Conservation (phyloP, 495 filamentous ascomycete genomes). For the Apodospora peruviana region DNA sequence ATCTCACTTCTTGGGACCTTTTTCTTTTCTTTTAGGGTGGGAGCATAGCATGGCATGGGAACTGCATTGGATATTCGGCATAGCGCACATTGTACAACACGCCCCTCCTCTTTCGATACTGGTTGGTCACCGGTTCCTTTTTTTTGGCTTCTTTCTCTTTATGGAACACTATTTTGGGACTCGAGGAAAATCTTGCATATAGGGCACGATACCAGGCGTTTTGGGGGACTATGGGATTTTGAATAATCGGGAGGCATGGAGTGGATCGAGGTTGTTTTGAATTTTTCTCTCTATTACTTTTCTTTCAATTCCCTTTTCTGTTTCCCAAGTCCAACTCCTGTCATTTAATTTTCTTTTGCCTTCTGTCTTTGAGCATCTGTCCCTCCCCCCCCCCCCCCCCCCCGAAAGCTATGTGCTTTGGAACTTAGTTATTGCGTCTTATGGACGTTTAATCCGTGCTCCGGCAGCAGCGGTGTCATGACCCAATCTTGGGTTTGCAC, state of each 20-base stretch:
- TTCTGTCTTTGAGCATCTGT: too few species aligned
- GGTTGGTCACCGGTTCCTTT: neutral
- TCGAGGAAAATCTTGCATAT: conserved; percentile 18
- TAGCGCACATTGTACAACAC: conserved; percentile 13
- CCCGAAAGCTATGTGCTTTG: too few species aligned
- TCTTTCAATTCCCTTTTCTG: conserved; percentile 1
- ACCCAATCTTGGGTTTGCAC: neutral
- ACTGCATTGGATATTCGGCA: conserved; percentile 16
- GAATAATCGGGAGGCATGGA: conserved; percentile 19
- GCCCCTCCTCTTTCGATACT: conserved; percentile 4
- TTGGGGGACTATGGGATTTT: conserved; percentile 12
- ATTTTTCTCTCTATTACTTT: conserved; percentile 1
- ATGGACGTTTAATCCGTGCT: conserved; percentile 19
- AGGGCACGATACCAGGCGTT: conserved; percentile 27
- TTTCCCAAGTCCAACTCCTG: too few species aligned
- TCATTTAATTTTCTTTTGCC: conserved; percentile 4
- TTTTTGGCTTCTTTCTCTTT: conserved; percentile 6
- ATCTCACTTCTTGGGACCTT: neutral
- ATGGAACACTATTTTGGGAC: conserved; percentile 1
- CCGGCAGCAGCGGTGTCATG: conserved; percentile 19
- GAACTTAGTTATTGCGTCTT: conserved; percentile 1
- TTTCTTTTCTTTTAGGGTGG: conserved; percentile 3
- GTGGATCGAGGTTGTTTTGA: neutral
- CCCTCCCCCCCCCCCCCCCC: too few species aligned
- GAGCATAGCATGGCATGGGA: conserved; percentile 20